These are phyloP conservation scores for Coniochaeta hoffmannii DNA, from an alignment of 2,329 filamentous ascomycete genomes.

Conservation along the genomic window DNA sequence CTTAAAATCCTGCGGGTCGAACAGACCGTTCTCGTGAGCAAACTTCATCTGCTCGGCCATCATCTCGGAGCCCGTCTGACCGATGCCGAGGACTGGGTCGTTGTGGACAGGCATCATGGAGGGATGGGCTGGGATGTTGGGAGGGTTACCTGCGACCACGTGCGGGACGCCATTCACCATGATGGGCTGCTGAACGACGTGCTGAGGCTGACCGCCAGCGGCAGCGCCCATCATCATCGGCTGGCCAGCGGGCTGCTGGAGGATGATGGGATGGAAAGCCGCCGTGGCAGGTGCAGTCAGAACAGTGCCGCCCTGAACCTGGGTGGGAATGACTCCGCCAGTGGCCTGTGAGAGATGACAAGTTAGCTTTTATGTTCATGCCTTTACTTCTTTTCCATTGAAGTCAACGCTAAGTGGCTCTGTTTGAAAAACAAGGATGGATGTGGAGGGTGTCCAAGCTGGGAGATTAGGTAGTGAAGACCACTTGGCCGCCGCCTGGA, in stretches of 20 bases:
- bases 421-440: neutral
- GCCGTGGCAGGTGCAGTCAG: conserved; percentile 8
- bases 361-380: conserved; percentile 11
- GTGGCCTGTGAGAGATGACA: conserved; percentile 7
- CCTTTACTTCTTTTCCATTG: neutral
- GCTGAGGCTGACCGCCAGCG: neutral
- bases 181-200: conserved; percentile 6
- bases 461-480: neutral
- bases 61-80: conserved; percentile 41
- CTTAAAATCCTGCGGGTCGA: conserved; percentile 55
- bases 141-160: conserved; percentile 33
- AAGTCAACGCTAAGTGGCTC: neutral
- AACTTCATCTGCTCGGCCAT: conserved; percentile 39
- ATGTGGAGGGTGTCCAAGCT: neutral
- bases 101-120: conserved; percentile 21
- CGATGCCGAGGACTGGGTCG: conserved; percentile 43
- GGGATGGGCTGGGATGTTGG: neutral
- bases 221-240: conserved; percentile 10
- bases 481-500: neutral
- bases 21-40: conserved; percentile 40
- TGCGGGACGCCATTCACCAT: conserved; percentile 13
- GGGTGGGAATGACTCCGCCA: conserved; percentile 11
- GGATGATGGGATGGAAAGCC: conserved; percentile 12
- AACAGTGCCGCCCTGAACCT: conserved; percentile 10
- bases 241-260: conserved; percentile 14